Conservation (phyloP, 768 basidiomycete species). For the Termitomyces sp. region DNA sequence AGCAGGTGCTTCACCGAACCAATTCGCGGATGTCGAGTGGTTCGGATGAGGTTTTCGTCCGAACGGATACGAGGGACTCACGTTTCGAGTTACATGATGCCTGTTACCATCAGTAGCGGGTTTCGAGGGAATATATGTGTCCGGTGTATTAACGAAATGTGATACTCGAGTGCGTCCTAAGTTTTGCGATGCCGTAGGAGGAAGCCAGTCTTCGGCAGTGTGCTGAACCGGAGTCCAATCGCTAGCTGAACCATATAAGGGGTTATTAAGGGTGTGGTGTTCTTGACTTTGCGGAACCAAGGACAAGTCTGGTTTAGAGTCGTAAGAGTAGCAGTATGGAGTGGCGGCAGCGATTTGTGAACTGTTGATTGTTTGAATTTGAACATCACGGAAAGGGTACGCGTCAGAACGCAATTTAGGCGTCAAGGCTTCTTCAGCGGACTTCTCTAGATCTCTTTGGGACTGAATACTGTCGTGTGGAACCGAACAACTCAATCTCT, state of each 20-base stretch:
- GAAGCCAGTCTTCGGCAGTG: conserved; percentile 11
- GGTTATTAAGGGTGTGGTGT: not conserved
- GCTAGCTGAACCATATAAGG: not conserved
- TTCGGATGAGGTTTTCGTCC: not conserved
- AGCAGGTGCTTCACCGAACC: conserved; percentile 5
- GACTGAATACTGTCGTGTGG: not conserved
- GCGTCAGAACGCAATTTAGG: conserved; percentile 1
- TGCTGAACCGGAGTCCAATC: conserved; percentile 5
- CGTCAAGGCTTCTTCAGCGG: not conserved
- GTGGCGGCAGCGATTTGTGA: not conserved
- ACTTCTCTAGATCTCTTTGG: not conserved
- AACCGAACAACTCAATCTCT: not conserved
- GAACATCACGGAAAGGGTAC: conserved; percentile 10
- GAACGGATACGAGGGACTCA: not conserved
- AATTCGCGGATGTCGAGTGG: not conserved
- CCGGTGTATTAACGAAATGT: not conserved
- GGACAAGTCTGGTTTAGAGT: conserved; percentile 4
- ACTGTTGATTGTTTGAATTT: conserved; percentile 10
- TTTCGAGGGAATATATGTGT: not conserved
- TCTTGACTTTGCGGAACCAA: conserved; percentile 1
- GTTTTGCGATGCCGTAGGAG: not conserved
- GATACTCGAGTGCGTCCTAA: not conserved
- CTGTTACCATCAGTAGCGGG: not conserved
- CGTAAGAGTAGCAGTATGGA: not conserved
- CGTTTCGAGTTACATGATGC: not conserved